phyloP scores from a whole-genome alignment of 345 rosid species.

The Murraya paniculata region DNA sequence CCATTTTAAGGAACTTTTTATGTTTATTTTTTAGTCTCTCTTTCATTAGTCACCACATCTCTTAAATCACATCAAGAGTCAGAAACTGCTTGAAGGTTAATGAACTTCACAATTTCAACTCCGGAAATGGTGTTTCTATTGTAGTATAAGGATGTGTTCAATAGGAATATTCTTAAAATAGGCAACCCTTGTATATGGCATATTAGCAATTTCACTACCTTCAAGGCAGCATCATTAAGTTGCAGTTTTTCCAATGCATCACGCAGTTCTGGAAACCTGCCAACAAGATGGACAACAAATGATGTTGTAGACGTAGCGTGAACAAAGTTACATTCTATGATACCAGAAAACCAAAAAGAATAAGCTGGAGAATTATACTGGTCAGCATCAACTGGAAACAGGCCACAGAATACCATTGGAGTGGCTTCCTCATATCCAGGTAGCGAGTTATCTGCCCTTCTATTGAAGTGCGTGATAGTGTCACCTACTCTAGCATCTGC shows the following conservation, averaged over 20 bases:
- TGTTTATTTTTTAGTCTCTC: not conserved
- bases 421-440: constrained; percentile 99
- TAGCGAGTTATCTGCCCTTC: constrained; percentile 73
- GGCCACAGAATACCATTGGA: constrained; percentile 98
- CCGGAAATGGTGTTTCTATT: not conserved
- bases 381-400: constrained; percentile 98
- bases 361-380: constrained; percentile 52
- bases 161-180: not conserved
- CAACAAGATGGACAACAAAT: constrained; percentile 24
- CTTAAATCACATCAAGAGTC: not conserved
- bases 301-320: constrained; percentile 3
- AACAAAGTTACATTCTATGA: constrained; percentile 5
- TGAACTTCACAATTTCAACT: not conserved
- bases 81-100: not conserved
- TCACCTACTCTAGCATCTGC: constrained; percentile 99
- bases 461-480: constrained; percentile 63
- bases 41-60: not conserved
- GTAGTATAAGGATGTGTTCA: not conserved
- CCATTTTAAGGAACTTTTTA: not conserved
- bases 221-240: constrained; percentile 95
- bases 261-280: constrained; percentile 86
- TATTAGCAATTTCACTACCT: constrained; percentile 42
- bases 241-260: constrained; percentile 97
- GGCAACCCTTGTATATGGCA: not conserved
- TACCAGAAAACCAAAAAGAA: constrained; percentile 17